A percentile compares a stretch with the other conserved stretches of the same genome.
Conservation (phyloP, 2,329 filamentous ascomycete genomes). For the Ceratocystis smalleyi region DNA sequence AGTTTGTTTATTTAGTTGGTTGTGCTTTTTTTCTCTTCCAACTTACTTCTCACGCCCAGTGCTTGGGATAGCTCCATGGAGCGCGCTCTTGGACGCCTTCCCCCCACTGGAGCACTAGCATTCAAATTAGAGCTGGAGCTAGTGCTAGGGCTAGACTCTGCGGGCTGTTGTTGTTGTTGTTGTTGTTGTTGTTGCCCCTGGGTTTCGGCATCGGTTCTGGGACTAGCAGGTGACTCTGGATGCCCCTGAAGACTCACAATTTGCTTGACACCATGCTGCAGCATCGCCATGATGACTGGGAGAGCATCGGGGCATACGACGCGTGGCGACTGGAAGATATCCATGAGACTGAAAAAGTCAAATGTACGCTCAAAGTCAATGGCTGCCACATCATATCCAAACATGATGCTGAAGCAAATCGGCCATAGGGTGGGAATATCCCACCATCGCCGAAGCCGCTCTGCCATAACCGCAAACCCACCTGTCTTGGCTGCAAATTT, state of each 20-base stretch:
- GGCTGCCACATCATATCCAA: conserved; percentile 63
- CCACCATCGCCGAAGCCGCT: conserved; percentile 77
- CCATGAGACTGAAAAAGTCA: conserved; percentile 56
- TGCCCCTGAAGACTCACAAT: conserved; percentile 47
- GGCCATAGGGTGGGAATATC: conserved; percentile 71
- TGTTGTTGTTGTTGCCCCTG: background rate
- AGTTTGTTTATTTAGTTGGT: conserved; percentile 15
- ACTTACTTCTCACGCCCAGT: conserved; percentile 39
- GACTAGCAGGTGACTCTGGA: conserved; percentile 35
- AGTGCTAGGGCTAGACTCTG: background rate
- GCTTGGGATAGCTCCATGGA: conserved; percentile 54
- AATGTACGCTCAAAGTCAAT: conserved; percentile 60
- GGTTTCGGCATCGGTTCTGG: background rate
- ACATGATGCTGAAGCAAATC: conserved; percentile 74
- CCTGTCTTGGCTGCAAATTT: conserved; percentile 75
- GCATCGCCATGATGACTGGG: conserved; percentile 67
- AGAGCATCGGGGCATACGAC: conserved; percentile 65
- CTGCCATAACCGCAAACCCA: conserved; percentile 73
- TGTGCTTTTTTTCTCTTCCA: background rate
- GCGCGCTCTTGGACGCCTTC: conserved; percentile 33
- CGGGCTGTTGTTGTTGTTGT: background rate
- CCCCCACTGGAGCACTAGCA: conserved; percentile 1
- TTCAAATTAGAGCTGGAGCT: background rate
- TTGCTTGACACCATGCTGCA: conserved; percentile 68
- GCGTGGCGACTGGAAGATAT: conserved; percentile 53